Percentiles rank a stretch among this genome's conserved stretches.
phyloP scores from a whole-genome alignment of 208 protist species.

The Zelonia costaricensis region DNA sequence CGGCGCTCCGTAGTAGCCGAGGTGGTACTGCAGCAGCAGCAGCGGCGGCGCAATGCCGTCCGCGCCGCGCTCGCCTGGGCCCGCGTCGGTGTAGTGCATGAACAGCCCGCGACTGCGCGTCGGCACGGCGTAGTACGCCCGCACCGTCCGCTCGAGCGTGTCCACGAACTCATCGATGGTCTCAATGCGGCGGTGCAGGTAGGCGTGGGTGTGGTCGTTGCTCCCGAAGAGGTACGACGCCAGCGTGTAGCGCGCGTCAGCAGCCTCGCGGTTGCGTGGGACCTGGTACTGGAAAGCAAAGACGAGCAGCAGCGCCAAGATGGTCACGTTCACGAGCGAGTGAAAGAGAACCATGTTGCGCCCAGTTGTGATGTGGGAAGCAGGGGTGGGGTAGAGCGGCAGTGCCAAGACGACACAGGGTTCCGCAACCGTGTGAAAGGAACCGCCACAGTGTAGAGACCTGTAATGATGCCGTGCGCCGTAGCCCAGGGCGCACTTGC shows the following conservation, averaged over 20 bases:
- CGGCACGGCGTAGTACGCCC: conserved; percentile 45
- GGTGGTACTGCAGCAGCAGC: conserved; percentile 38
- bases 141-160: conserved; percentile 34
- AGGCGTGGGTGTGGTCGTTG: conserved; percentile 24
- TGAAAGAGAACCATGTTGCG: conserved; percentile 40
- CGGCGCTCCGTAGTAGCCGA: conserved; percentile 27
- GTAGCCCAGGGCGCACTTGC: too few relatives aligned
- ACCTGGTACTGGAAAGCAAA: conserved; percentile 57
- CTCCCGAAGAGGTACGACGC: conserved; percentile 42
- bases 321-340: conserved; percentile 33
- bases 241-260: conserved; percentile 39
- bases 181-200: conserved; percentile 32
- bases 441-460: too few relatives aligned
- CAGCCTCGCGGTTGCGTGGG: conserved; percentile 37
- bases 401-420: too few relatives aligned
- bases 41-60: conserved; percentile 22
- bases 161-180: conserved; percentile 52
- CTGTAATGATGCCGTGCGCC: too few relatives aligned
- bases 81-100: conserved; percentile 51
- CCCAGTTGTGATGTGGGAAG: too few relatives aligned
- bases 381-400: too few relatives aligned
- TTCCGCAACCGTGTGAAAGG: too few relatives aligned
- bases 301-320: conserved; percentile 30
- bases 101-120: conserved; percentile 41
- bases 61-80: not conserved